Base-by-base conservation (phyloP, 2,329 filamentous ascomycete species). In the Colletotrichum viniferum region DNA sequence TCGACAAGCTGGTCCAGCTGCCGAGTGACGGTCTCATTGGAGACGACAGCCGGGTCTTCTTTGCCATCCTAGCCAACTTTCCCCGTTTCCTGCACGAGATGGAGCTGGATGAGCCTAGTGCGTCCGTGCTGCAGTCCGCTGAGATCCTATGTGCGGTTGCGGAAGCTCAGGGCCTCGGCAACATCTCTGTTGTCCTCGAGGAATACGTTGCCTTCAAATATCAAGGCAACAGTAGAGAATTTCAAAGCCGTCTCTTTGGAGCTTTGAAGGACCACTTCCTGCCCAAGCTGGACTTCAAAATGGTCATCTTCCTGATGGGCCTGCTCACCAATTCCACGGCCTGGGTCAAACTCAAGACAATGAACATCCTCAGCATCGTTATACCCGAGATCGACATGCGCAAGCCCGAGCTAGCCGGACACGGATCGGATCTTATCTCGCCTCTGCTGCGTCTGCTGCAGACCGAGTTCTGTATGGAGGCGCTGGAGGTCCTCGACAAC, bases 351-450 rank as follows among this genome's bases (percentile, higher is more conserved):
- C 88, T 96, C 58, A 96, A 97, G 86, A 96, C 95, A 0, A 98
- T 99, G 94, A 93, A 95, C 76, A 92, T 98, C 14, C 90, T 99
- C 0, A 94, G 94, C 80, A 90, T 94, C 24, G 87, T 98, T 74
- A 94, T 99, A 62, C 95, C 96, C 0, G 94, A 96, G 69, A 94
- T 98, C 36, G 96, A 99, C 81, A 98, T 98, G 94, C 93, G 94
- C 71, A 96, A 96, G 79, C 92, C 94, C 0, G 96, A 98, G 78
- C 95, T 99, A 77, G 94, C 96, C 6, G 93, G 92, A 9, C 96
- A 98, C 83, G 96, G 97, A 0, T 96, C 96, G 1, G 97, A 99
- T 84, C 90, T 99, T 63, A 98, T 99, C 71, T 98, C 97, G 2
- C 97, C 97, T 0, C 89, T 99, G 1, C 87, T 99, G 70, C 92